Conservation (phyloP, 2,329 filamentous ascomycete species). For the Sporothrix globosa region DNA sequence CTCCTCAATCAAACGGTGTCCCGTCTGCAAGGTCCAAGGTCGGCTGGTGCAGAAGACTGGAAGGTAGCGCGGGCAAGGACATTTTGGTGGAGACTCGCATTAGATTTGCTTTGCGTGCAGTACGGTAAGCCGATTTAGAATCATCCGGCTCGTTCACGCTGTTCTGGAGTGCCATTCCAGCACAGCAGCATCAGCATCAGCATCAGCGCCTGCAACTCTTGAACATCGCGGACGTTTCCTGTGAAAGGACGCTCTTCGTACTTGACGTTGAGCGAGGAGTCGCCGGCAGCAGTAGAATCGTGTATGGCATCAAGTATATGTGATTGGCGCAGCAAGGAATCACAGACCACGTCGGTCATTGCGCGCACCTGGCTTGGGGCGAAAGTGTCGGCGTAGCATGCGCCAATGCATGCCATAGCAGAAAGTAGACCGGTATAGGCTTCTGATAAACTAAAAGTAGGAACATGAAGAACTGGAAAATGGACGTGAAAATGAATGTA, state of each 20-base stretch:
- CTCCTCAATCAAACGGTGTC: slow-evolving; percentile 64
- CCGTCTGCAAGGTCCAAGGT: slow-evolving; percentile 44
- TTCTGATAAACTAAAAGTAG: slow-evolving; percentile 69
- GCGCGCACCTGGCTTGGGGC: slow-evolving; percentile 64
- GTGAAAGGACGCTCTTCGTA: slow-evolving; percentile 46
- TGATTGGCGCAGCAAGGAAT: slow-evolving; percentile 61
- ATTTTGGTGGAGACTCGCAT: slow-evolving; percentile 51
- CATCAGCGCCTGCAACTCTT: slow-evolving; percentile 69
- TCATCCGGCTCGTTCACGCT: slow-evolving; percentile 64
- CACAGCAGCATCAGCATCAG: slow-evolving; percentile 65
- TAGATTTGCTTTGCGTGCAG: slow-evolving; percentile 61
- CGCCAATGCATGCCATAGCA: slow-evolving; percentile 72
- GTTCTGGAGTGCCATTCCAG: slow-evolving; percentile 70
- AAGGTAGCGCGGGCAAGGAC: slow-evolving; percentile 25
- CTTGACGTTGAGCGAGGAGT: slow-evolving; percentile 43
- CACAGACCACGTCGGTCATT: slow-evolving; percentile 66
- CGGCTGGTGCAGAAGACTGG: slow-evolving; percentile 59
- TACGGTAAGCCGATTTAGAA: slow-evolving; percentile 60
- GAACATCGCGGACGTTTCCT: slow-evolving; percentile 52
- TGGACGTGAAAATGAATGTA: slow-evolving; percentile 75
- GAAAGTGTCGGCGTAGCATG: slow-evolving; percentile 71
- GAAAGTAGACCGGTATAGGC: slow-evolving; percentile 69
- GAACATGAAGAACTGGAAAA: slow-evolving; percentile 72
- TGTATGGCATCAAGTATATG: slow-evolving; percentile 53
- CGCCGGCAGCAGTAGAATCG: slow-evolving; percentile 39